phyloP scores from a whole-genome alignment of 2,329 filamentous ascomycete species.

The Paraconiothyrium brasiliense region DNA sequence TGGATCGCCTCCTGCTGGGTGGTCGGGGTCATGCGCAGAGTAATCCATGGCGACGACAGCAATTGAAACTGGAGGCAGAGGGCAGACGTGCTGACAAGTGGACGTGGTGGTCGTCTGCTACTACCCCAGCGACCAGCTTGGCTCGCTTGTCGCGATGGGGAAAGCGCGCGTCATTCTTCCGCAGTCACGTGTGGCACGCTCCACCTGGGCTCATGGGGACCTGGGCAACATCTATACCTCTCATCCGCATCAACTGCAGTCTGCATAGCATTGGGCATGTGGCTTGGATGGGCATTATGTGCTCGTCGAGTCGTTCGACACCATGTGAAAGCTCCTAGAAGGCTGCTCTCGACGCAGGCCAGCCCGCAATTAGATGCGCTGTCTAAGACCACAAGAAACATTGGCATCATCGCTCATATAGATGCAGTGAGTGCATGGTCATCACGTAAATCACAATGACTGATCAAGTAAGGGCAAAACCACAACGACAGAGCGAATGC shows the following conservation, averaged over 20 bases:
- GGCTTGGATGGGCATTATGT: constrained; percentile 45
- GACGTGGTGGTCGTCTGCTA: constrained; percentile 27
- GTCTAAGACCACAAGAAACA: constrained; percentile 84
- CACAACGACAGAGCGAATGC: constrained; percentile 98
- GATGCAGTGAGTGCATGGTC: constrained; percentile 74
- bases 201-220: background rate
- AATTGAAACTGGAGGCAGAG: constrained; percentile 31
- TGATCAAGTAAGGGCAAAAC: constrained; percentile 76
- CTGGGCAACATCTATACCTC: background rate
- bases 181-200: constrained; percentile 18
- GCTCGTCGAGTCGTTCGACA: constrained; percentile 44
- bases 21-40: constrained; percentile 66
- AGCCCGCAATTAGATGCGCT: constrained; percentile 46
- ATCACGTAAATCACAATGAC: background rate
- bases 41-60: constrained; percentile 68
- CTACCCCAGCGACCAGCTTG: constrained; percentile 26
- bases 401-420: constrained; percentile 98
- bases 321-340: constrained; percentile 40
- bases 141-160: constrained; percentile 35
- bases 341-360: constrained; percentile 41
- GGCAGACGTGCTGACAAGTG: constrained; percentile 22
- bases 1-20: constrained; percentile 66
- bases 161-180: constrained; percentile 32
- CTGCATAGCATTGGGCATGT: constrained; percentile 41
- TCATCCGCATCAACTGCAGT: constrained; percentile 10